A percentile compares a stretch with the other conserved stretches of the same genome.
Evolutionary conservation across 2,329 filamentous ascomycete genomes (phyloP).

Genomic region (Sporothrix brasiliensis): DNA sequence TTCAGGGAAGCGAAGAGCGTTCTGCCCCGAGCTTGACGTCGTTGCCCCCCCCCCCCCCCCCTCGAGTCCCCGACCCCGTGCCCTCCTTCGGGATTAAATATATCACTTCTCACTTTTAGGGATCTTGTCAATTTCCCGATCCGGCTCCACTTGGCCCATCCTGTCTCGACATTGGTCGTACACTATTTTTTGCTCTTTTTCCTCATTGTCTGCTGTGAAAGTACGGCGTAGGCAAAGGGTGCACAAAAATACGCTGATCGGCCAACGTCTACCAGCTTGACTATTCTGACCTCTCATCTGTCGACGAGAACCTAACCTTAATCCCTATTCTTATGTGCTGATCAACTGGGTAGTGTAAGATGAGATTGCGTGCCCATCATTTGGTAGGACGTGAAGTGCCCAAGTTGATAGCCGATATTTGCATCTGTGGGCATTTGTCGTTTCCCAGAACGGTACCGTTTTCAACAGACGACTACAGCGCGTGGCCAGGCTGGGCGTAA

Average conservation of each 20-base stretch:
- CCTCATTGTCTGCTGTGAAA: too few species aligned
- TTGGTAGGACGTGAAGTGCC: too few species aligned
- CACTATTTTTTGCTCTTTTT: neutral
- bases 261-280: too few species aligned
- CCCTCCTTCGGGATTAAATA: neutral
- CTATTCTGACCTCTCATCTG: too few species aligned
- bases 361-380: too few species aligned
- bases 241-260: neutral
- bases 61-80: neutral
- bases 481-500: too few species aligned
- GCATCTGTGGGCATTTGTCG: neutral
- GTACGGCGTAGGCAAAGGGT: too few species aligned
- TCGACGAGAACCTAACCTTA: too few species aligned
- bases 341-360: neutral
- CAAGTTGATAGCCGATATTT: neutral
- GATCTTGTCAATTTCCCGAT: conserved; percentile 20
- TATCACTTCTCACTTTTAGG: conserved; percentile 12
- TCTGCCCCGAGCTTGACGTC: too few species aligned
- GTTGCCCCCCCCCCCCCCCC: too few species aligned
- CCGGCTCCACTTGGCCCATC: neutral
- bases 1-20: too few species aligned
- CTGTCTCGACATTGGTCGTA: neutral
- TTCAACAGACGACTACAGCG: neutral
- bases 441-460: conserved; percentile 1
- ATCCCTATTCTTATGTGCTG: too few species aligned